These are phyloP conservation scores for Acanthamoeba polyphaga DNA, from an alignment of 208 protist genomes.

Conservation along the genomic window DNA sequence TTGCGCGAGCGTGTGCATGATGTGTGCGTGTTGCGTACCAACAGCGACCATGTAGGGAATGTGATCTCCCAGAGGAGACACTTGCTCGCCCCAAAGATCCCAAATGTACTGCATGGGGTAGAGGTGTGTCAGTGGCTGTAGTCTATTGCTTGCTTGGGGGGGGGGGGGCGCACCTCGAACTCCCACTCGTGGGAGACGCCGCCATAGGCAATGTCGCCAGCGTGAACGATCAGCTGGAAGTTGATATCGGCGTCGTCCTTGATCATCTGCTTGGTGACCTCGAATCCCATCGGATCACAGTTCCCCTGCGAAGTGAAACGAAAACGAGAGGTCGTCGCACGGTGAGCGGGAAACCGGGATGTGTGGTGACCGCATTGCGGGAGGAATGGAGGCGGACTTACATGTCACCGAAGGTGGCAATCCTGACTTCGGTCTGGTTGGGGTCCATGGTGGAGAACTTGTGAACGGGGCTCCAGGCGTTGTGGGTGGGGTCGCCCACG, in stretches of 20 bases:
- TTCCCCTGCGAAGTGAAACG: background rate
- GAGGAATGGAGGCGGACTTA: background rate
- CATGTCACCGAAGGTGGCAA: conserved; percentile 65
- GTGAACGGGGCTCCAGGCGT: conserved; percentile 14
- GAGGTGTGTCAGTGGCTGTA: background rate
- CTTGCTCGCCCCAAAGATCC: conserved; percentile 65
- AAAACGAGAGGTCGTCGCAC: background rate
- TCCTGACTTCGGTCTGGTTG: conserved; percentile 59
- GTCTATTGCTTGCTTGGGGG: background rate
- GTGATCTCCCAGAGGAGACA: conserved; percentile 27
- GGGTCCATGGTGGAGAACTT: conserved; percentile 47
- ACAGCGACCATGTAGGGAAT: conserved; percentile 64
- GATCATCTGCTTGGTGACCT: conserved; percentile 68
- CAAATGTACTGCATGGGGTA: conserved; percentile 31
- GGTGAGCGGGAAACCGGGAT: background rate
- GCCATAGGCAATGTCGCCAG: conserved; percentile 55
- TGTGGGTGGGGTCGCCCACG: conserved; percentile 40
- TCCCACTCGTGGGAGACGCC: conserved; percentile 42
- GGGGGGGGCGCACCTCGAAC: background rate
- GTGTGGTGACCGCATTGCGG: background rate
- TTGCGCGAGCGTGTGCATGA: background rate
- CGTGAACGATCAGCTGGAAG: conserved; percentile 64
- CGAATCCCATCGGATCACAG: conserved; percentile 65
- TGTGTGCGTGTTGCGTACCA: background rate
- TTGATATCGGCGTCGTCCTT: conserved; percentile 52